These are phyloP conservation scores for Striga asiatica DNA, from an alignment of 257 asterid genomes.

Conservation along the genomic window DNA sequence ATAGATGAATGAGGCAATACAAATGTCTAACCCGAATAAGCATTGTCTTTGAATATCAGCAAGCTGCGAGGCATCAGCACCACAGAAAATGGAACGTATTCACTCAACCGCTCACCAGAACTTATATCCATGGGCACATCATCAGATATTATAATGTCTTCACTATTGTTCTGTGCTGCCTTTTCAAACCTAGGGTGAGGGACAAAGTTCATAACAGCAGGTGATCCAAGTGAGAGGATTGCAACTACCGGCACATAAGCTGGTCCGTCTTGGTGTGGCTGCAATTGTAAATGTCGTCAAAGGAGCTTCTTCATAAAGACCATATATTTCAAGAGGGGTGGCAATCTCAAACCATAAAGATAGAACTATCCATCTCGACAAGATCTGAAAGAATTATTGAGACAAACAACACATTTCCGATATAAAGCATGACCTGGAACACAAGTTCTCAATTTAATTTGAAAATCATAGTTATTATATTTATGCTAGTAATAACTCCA, in stretches of 20 bases:
- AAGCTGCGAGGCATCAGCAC: constrained; percentile 81
- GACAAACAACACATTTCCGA: too few species aligned
- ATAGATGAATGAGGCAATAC: not conserved
- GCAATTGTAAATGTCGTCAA: constrained; percentile 7
- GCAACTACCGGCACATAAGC: constrained; percentile 92
- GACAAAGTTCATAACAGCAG: constrained; percentile 76
- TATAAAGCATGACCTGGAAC: too few species aligned
- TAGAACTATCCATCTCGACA: too few species aligned
- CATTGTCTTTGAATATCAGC: constrained; percentile 76
- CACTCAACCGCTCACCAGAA: constrained; percentile 14
- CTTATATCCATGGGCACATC: constrained; percentile 19
- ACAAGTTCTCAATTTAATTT: too few species aligned
- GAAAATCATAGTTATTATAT: too few species aligned
- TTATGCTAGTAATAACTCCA: too few species aligned
- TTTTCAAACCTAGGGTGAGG: constrained; percentile 52
- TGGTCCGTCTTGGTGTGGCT: constrained; percentile 97
- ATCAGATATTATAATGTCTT: constrained; percentile 4
- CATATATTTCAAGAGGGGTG: not conserved
- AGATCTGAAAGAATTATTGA: too few species aligned
- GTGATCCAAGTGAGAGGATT: constrained; percentile 80
- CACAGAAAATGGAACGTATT: constrained; percentile 50
- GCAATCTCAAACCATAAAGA: too few species aligned
- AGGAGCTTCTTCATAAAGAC: not conserved
- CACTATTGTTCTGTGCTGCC: constrained; percentile 14
- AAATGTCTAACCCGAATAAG: constrained; percentile 42